Evolutionary conservation across 768 basidiomycete genomes (phyloP), one percentile per base, ranked within the genome.

Genomic region (Calvatia gigantea): DNA sequence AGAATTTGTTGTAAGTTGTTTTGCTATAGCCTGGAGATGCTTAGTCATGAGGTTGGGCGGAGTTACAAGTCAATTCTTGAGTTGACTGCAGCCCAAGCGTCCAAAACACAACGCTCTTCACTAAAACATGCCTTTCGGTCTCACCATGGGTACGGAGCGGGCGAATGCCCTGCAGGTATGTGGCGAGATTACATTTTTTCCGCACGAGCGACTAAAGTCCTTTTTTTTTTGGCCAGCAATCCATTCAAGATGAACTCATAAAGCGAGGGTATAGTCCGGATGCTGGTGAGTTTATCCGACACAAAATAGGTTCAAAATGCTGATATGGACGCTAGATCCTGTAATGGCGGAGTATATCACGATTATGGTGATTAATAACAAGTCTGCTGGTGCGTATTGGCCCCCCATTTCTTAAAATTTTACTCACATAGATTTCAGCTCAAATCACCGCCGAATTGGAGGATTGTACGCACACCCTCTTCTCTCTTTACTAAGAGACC

Each of bases 261-360:
- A 84, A 73, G 69, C 80, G 86, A 63, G 85, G 85, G 7, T 91
- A 83, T 66, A 91, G 85, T 64, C 73, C 81, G 19, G 90, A 91
- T 60, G 81, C 86, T 72, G 89, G 89, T 89, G 60, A 59, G 80
- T 75, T 56, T 55, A 56, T 60, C 14, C 37, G 21, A 51, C 17
- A 42, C 42, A 37, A 32, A 42, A 38, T 43, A 54, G 50, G 61
- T 41, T 47, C 56, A 48, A 59, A 48, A 62, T 68, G 25, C 65
- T 51, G 14, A 57, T 28, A 15, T 11, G 3, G 9, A 50, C 44
- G 55, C 4, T 62, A 91, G 91, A 94, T 70, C 84, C 85, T 12
- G 90, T 93, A 62, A 93, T 94, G 91, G 91, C 92, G 2, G 93
- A 95, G 70, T 95, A 93, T 64, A 92, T 94, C 55, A 92, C 90